These are phyloP conservation scores for Cercospora sp. DNA, from an alignment of 2,329 filamentous ascomycete genomes.

Conservation along the genomic window DNA sequence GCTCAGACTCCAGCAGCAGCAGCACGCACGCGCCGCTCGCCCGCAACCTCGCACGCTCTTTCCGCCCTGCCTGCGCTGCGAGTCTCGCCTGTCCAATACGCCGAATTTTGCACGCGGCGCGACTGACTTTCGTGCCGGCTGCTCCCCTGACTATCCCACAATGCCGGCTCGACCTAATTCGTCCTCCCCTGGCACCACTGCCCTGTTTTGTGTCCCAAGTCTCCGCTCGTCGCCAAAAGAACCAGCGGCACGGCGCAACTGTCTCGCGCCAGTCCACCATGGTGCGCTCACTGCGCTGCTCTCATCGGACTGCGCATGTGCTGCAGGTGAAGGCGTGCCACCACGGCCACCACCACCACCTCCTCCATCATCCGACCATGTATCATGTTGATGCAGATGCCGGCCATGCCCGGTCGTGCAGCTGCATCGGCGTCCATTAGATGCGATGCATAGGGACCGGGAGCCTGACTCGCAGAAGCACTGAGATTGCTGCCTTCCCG, in stretches of 20 bases:
- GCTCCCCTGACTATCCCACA: conserved; percentile 3
- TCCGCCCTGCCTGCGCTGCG: not conserved
- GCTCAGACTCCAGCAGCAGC: not conserved
- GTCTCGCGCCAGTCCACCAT: not conserved
- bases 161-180: not conserved
- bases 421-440: not conserved
- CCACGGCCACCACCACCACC: not conserved
- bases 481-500: not conserved
- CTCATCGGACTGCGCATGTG: not conserved
- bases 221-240: conserved; percentile 1
- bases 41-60: not conserved
- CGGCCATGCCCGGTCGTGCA: conserved; percentile 1
- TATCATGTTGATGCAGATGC: not conserved
- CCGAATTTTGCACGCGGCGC: not conserved
- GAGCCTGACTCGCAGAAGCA: not conserved
- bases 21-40: not conserved
- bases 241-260: conserved; percentile 1
- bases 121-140: not conserved
- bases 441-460: not conserved
- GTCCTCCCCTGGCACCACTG: not conserved
- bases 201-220: not conserved
- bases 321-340: not conserved
- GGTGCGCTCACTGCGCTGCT: not conserved
- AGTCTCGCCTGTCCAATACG: not conserved
- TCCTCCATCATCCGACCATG: not conserved